phyloP scores from a whole-genome alignment of 108 stramenopile genomes.

The Cyclotella cryptica region DNA sequence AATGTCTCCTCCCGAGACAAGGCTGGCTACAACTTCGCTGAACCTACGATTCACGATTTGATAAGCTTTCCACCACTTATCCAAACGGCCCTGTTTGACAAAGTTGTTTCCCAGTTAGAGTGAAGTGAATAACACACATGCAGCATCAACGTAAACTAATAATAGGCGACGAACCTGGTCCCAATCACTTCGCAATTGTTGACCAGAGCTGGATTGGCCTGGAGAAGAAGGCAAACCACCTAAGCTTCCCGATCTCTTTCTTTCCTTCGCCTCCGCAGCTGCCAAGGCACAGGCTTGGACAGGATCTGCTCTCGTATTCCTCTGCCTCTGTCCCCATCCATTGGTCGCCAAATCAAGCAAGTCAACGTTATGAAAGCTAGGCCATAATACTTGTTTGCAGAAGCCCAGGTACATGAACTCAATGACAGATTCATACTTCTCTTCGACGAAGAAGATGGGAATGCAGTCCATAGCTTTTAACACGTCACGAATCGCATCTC shows the following conservation, averaged over 20 bases:
- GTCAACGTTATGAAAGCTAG: slow-evolving; percentile 98
- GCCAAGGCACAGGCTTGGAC: slow-evolving; percentile 50
- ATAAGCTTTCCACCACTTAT: slow-evolving; percentile 93
- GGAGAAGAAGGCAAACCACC: neutral
- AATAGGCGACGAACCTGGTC: slow-evolving; percentile 10
- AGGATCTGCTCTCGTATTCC: slow-evolving; percentile 37
- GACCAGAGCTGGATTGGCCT: neutral
- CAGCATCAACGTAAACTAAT: neutral
- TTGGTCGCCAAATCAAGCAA: slow-evolving; percentile 81
- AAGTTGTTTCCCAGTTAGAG: neutral
- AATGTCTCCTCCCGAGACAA: slow-evolving; percentile 73
- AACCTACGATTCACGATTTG: slow-evolving; percentile 86
- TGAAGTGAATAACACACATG: slow-evolving; percentile 35
- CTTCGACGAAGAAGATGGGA: slow-evolving; percentile 90
- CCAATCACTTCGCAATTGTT: slow-evolving; percentile 29
- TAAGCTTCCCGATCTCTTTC: slow-evolving; percentile 39
- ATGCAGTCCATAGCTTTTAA: slow-evolving; percentile 91
- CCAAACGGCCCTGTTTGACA: slow-evolving; percentile 73
- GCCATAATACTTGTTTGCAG: slow-evolving; percentile 98
- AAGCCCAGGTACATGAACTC: slow-evolving; percentile 93
- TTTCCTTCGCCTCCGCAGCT: slow-evolving; percentile 49
- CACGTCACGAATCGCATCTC: slow-evolving; percentile 72
- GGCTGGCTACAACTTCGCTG: slow-evolving; percentile 65
- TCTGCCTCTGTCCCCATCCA: slow-evolving; percentile 58
- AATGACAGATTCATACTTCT: slow-evolving; percentile 32